Evolutionary conservation across 768 basidiomycete species (phyloP).

Genomic region (Cystoderma amianthinum): DNA sequence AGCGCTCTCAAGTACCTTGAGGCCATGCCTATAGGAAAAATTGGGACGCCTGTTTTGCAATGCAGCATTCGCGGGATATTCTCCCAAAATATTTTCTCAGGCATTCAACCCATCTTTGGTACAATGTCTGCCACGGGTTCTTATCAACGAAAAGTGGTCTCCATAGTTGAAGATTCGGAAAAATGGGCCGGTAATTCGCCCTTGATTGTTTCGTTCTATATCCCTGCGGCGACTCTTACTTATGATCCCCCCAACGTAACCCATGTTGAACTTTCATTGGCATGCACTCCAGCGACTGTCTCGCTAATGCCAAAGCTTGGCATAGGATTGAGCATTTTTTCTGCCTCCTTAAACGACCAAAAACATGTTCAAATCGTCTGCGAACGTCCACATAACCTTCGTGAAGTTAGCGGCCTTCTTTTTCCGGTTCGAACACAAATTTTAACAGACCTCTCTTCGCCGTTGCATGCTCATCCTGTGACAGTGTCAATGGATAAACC

Average conservation of each 20-base stretch:
- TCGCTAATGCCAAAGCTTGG: constrained; percentile 18
- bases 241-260: constrained; percentile 7
- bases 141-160: neutral
- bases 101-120: constrained; percentile 26
- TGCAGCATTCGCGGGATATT: constrained; percentile 19
- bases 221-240: constrained; percentile 23
- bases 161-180: constrained; percentile 21
- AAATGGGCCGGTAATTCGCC: constrained; percentile 25
- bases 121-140: constrained; percentile 3
- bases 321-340: constrained; percentile 15
- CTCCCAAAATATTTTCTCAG: constrained; percentile 24
- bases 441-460: neutral
- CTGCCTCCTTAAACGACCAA: constrained; percentile 17
- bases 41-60: constrained; percentile 26
- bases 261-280: constrained; percentile 19
- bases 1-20: constrained; percentile 18
- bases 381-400: constrained; percentile 16
- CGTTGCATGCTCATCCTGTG: neutral
- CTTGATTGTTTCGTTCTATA: constrained; percentile 26
- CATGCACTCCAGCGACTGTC: constrained; percentile 11
- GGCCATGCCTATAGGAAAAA: constrained; percentile 9
- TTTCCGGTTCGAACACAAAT: neutral
- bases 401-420: constrained; percentile 9
- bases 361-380: constrained; percentile 20
- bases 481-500: constrained; percentile 8